Conservation (phyloP, 2,329 filamentous ascomycete genomes). For the Alternaria alternata region DNA sequence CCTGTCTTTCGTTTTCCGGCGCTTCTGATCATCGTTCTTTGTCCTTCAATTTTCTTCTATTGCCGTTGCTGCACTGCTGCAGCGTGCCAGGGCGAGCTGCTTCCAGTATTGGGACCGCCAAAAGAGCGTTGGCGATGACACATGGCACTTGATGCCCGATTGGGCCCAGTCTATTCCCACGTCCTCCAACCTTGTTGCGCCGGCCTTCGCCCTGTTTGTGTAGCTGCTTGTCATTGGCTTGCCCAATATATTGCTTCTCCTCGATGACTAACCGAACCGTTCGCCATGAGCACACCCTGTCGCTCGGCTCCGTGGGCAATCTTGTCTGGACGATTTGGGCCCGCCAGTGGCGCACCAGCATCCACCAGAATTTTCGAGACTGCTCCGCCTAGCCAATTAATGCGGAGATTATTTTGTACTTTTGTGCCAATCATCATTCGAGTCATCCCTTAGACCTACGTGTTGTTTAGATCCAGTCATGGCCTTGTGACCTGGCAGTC, state of each 20-base stretch:
- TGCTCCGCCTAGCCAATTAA: slow-evolving; percentile 42
- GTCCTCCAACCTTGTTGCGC: slow-evolving; percentile 19
- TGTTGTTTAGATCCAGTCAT: slow-evolving; percentile 22
- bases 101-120: slow-evolving; percentile 37
- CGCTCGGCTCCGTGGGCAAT: slow-evolving; percentile 19
- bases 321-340: slow-evolving; percentile 20
- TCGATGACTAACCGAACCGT: slow-evolving; percentile 40
- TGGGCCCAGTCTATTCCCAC: slow-evolving; percentile 21
- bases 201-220: slow-evolving; percentile 25
- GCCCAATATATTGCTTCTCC: slow-evolving; percentile 35
- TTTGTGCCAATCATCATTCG: slow-evolving; percentile 41
- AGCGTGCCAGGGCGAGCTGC: slow-evolving; percentile 34
- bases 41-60: slow-evolving; percentile 23
- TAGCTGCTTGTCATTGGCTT: slow-evolving; percentile 33
- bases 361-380: slow-evolving; percentile 42
- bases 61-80: slow-evolving; percentile 17
- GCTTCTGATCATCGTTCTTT: slow-evolving; percentile 25
- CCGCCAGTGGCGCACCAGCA: slow-evolving; percentile 40
- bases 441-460: slow-evolving; percentile 21
- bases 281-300: slow-evolving; percentile 14
- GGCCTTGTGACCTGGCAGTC: slow-evolving; percentile 38
- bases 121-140: slow-evolving; percentile 42
- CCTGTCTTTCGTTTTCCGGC: slow-evolving; percentile 20
- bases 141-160: slow-evolving; percentile 38
- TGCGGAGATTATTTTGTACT: slow-evolving; percentile 40